Percentiles rank a stretch among this genome's conserved stretches.
phyloP scores from a whole-genome alignment of 2,329 filamentous ascomycete genomes.

The Colletotrichum tropicale region DNA sequence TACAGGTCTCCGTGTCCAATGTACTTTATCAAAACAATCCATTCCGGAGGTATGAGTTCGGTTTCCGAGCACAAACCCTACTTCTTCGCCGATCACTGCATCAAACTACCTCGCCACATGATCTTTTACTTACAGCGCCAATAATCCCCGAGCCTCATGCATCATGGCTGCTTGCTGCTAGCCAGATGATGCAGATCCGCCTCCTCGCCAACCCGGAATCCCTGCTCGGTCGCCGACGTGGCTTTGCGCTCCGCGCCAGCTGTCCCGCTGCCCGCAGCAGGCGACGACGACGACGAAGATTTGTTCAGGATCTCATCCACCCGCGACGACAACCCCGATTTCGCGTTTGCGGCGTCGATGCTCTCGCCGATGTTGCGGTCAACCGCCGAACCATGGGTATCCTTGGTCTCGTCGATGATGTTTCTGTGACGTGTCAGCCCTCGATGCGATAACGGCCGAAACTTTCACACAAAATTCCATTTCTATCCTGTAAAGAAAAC shows the following conservation, averaged over 20 bases:
- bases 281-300: background rate
- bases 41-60: background rate
- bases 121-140: rapidly evolving
- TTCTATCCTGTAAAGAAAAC: background rate
- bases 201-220: constrained; percentile 4
- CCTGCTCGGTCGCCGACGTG: background rate
- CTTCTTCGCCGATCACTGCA: background rate
- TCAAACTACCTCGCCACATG: rapidly evolving
- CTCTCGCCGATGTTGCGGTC: constrained; percentile 9
- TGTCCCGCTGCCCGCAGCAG: background rate
- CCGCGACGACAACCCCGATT: background rate
- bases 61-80: background rate
- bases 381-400: background rate
- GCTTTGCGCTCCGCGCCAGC: background rate
- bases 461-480: background rate
- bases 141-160: background rate
- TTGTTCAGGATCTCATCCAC: constrained; percentile 12
- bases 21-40: background rate
- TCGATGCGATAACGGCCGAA: background rate
- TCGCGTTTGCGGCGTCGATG: background rate
- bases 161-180: constrained; percentile 12
- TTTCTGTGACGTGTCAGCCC: background rate
- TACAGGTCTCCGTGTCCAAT: rapidly evolving
- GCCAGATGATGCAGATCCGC: constrained; percentile 6
- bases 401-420: constrained; percentile 17